Evolutionary conservation across 2,329 filamentous ascomycete species (phyloP).

Genomic region (Fusarium sulawesiense): DNA sequence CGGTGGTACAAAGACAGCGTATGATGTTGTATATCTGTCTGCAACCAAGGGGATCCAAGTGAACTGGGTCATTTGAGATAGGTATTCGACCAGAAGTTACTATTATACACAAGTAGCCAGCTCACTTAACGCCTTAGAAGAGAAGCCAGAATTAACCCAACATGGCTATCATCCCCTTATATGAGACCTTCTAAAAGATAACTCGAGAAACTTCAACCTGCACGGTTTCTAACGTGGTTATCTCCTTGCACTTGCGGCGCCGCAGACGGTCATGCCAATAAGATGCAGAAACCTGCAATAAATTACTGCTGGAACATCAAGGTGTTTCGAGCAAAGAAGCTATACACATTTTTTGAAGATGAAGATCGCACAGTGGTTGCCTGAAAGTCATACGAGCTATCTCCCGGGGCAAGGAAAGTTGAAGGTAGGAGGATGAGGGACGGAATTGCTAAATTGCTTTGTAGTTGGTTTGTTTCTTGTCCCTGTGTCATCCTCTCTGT

Average conservation of each 20-base stretch:
- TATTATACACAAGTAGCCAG: too few relatives aligned
- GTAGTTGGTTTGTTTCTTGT: background rate
- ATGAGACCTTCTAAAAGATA: too few relatives aligned
- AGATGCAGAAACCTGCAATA: slow-evolving; percentile 55
- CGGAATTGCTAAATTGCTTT: background rate
- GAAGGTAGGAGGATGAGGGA: background rate
- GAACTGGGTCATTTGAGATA: slow-evolving; percentile 68
- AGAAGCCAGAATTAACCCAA: too few relatives aligned
- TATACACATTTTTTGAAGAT: slow-evolving; percentile 8
- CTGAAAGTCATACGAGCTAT: background rate
- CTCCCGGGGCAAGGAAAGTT: background rate
- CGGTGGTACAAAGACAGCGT: slow-evolving; percentile 73
- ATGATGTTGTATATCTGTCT: slow-evolving; percentile 73
- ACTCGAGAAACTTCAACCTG: too few relatives aligned
- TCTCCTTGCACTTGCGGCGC: too few relatives aligned
- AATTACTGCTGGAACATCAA: slow-evolving; percentile 55
- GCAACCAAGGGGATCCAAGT: slow-evolving; percentile 66
- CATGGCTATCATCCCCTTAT: too few relatives aligned
- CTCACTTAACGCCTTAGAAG: too few relatives aligned
- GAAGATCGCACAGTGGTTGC: background rate
- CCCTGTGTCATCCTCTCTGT: background rate
- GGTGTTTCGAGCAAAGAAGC: slow-evolving; percentile 51
- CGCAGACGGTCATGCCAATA: slow-evolving; percentile 46
- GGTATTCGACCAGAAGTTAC: too few relatives aligned
- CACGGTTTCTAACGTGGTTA: too few relatives aligned